Base-by-base conservation (phyloP, 139 green algal genomes). In the Auxenochlorella protothecoides region DNA sequence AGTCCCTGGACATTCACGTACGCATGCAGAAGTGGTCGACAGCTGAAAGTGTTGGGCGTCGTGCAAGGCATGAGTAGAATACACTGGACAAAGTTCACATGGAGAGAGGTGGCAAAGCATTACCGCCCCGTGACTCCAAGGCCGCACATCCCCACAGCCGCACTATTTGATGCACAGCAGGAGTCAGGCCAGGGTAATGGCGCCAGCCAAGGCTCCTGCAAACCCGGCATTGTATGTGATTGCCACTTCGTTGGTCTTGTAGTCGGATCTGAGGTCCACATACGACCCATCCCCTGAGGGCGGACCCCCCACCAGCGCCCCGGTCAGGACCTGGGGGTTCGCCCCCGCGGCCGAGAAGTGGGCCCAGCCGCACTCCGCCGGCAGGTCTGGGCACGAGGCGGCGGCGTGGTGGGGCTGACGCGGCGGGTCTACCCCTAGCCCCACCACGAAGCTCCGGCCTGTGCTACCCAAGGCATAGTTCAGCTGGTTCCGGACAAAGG, bases 191-290 rank as follows among this genome's bases (percentile, higher is more conserved):
- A 44, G 27, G 27, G 27, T 1, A 44, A 44, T 44, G 27, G 27
- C 27, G 14, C 74, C 73, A 11, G 78, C 80, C 13, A 81, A 14
- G 4, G 74, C 78, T 0, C 55, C 59, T 0, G 71, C 74, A 51
- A 81, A 76, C 16, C 74, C 79, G 3, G 79, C 81, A 44, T 83
- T 86, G 71, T 84, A 86, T 55, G 85, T 73, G 6, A 82, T 79
- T 55, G 81, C 68, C 53, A 70, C 76, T 53, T 80, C 76, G 4
- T 80, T 80, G 51, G 76, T 66, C 8, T 74, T 11, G 16, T 77
- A 80, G 14, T 80, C 76, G 70, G 74, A 59, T 15, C 76, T n/a
- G 6, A 15, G 57, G 59, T 80, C 76, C 10, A 27, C 12, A n/a
- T 78, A 80, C 4, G 69, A 71, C 54, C 77, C 59, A 16, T 80